phyloP scores from a whole-genome alignment of 2,329 filamentous ascomycete genomes.

The Elsinoe necatrix region DNA sequence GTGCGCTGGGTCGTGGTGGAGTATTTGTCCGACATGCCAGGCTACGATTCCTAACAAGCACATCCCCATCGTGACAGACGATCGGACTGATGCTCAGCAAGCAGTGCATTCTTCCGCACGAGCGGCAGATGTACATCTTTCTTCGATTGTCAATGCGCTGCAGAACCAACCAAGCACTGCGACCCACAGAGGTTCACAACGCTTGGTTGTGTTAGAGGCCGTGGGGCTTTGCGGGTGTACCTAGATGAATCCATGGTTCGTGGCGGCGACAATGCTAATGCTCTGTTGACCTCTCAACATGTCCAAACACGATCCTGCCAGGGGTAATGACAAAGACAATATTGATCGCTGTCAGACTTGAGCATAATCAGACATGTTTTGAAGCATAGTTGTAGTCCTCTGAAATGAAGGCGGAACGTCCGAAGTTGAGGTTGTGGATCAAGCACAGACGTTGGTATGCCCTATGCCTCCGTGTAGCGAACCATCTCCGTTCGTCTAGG shows the following conservation, averaged over 20 bases:
- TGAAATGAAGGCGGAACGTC: background rate
- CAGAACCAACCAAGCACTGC: background rate
- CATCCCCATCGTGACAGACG: too few species aligned
- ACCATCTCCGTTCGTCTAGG: background rate
- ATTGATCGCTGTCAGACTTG: background rate
- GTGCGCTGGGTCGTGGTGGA: background rate
- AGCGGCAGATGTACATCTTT: background rate
- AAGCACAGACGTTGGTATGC: background rate
- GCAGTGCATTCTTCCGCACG: too few species aligned
- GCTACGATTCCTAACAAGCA: too few species aligned
- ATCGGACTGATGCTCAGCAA: too few species aligned
- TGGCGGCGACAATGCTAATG: background rate
- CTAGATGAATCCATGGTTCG: background rate
- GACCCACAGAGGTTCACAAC: background rate
- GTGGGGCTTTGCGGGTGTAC: constrained; percentile 5
- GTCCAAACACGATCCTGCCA: background rate
- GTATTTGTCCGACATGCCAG: too few species aligned
- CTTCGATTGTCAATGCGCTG: background rate
- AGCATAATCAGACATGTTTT: background rate
- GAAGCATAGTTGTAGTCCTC: background rate
- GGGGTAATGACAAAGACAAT: background rate
- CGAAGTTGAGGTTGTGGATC: background rate
- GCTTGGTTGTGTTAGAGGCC: background rate
- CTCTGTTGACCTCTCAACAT: constrained; percentile 1
- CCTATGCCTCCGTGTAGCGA: background rate